Base-by-base conservation (phyloP, 192 early-diverging fungal genomes). In the Chytriomyces confervae region DNA sequence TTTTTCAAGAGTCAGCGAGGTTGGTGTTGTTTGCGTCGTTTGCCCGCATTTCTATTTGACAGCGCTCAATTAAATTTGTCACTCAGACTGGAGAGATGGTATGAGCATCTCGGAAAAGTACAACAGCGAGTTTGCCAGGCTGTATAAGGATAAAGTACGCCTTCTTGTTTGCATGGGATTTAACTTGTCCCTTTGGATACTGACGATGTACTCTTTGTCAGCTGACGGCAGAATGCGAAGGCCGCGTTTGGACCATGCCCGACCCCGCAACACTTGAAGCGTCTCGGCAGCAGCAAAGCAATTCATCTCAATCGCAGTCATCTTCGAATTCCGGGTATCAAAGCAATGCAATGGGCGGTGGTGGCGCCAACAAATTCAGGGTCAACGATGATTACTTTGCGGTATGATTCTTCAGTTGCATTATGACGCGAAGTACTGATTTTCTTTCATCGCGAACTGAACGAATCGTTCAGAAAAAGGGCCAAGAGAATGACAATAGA, bases 71-170 rank as follows among this genome's bases (percentile, higher is more conserved):
- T 36, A 36, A 36, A 36, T 36, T 36, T 36, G 36, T 36, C 36
- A 36, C 36, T 84, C 92, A 16, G 95, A 95, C 62, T 96, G 92
- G 79, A 82, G 80, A 5, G 84, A 88, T 16, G 87, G 87, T 6
- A 93, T 96, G 94, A 69, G 87, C 7, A 91, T 96, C 69, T 83
- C 50, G 13, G 93, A 96, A 69, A 97, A 96, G 82, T 97, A 97
- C 86, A 91, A 90, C 83, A 91, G 90, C 77, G 87, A 90, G 51
- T 95, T 95, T 85, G 95, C 96, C 24, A 82, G 88, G 46, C 84
- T 92, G 20, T 96, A 96, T 85, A 92, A 94, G 75, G 93, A 96
- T 73, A 96, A 96, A 70, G 75, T 80, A 11, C 8, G 71, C 24
- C 4, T 23, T 23, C 1, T 66, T 36, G 23, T 61, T 47, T 68